Conservation (phyloP, 345 rosid genomes). For the Gossypium stocksii region DNA sequence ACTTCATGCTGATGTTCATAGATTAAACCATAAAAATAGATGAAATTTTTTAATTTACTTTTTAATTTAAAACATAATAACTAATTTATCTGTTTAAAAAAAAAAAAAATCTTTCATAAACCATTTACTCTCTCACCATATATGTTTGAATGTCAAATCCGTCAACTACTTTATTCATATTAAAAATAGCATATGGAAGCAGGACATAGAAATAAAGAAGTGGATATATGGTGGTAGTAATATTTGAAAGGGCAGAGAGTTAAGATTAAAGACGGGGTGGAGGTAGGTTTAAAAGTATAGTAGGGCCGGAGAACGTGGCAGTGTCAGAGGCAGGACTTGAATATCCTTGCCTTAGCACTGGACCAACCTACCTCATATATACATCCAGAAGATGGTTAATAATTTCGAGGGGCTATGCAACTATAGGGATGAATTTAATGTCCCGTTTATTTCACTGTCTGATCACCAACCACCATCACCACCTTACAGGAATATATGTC, state of each 20-base stretch:
- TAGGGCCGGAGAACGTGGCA: background rate
- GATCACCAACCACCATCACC: background rate
- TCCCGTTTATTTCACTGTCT: background rate
- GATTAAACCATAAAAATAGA: too few species aligned
- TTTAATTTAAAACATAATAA: rapidly evolving
- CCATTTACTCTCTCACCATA: too few species aligned
- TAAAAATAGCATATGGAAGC: too few species aligned
- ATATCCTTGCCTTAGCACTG: background rate
- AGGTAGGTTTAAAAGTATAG: background rate
- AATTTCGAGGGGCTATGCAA: background rate
- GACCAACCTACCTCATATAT: background rate
- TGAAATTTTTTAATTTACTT: rapidly evolving
- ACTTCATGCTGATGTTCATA: rapidly evolving
- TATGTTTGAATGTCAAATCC: too few species aligned
- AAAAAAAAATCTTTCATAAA: too few species aligned
- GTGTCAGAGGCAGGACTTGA: background rate
- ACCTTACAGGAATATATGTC: conserved; percentile 19
- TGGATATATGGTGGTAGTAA: too few species aligned
- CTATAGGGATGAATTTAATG: conserved; percentile 5
- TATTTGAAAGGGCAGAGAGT: too few species aligned
- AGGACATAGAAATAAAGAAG: too few species aligned
- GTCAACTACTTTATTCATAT: too few species aligned
- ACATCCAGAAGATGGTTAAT: too few species aligned
- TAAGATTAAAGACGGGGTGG: too few species aligned
- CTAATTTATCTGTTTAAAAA: too few species aligned